A percentile compares a stretch with the other conserved stretches of the same genome.
Evolutionary conservation across 768 basidiomycete genomes (phyloP).

Genomic region (Trametes gibbosa): DNA sequence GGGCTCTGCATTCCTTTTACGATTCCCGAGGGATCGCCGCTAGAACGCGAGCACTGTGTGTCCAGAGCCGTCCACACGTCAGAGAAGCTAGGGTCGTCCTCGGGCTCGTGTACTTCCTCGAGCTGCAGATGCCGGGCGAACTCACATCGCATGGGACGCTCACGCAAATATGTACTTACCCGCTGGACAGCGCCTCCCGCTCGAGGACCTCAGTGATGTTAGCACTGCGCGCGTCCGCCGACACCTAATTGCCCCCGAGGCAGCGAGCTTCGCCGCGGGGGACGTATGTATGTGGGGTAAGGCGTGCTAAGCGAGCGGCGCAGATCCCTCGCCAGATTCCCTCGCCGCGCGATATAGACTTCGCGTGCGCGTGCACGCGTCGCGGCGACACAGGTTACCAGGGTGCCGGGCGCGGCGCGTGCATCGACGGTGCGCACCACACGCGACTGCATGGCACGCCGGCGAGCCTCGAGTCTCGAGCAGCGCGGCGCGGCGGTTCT

Average conservation of each 20-base stretch:
- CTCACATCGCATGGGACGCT: too few relatives aligned
- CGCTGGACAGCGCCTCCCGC: too few relatives aligned
- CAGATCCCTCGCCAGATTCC: constrained; percentile 4
- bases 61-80: neutral
- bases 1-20: neutral
- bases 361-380: neutral
- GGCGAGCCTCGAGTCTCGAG: too few relatives aligned
- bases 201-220: too few relatives aligned
- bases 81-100: neutral
- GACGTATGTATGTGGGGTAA: constrained; percentile 10
- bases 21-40: neutral
- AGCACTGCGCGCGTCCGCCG: neutral
- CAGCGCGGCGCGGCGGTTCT: neutral
- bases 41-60: neutral
- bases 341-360: neutral
- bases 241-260: constrained; percentile 3
- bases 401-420: too few relatives aligned
- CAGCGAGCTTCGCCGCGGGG: constrained; percentile 3
- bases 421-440: too few relatives aligned
- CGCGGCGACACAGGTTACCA: neutral
- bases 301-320: neutral
- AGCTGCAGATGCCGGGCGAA: too few relatives aligned
- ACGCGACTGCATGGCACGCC: too few relatives aligned
- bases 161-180: too few relatives aligned
- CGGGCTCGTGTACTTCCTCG: neutral